phyloP scores from a whole-genome alignment of 225 moss, liverwort and hornwort species.

The Climacium dendroides region DNA sequence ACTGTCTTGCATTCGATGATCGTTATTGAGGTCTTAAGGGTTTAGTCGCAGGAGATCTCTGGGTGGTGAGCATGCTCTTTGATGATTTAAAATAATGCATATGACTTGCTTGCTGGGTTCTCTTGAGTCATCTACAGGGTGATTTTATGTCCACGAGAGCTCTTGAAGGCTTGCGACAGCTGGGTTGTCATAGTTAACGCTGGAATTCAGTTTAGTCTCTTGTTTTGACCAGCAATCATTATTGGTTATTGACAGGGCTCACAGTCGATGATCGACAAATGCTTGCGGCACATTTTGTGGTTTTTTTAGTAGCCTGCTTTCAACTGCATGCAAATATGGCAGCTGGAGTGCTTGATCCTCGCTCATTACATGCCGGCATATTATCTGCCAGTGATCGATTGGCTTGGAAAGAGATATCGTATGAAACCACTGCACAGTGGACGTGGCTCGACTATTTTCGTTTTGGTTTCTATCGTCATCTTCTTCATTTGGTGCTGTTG shows the following conservation, averaged over 20 bases:
- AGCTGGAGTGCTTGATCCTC: conserved; percentile 38
- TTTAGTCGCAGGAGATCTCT: neutral
- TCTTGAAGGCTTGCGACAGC: neutral
- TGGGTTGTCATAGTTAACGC: neutral
- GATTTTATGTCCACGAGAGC: neutral
- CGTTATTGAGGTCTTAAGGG: neutral
- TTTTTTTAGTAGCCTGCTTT: conserved; percentile 66
- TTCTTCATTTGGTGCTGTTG: conserved; percentile 83
- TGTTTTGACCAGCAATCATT: neutral
- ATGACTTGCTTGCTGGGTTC: neutral
- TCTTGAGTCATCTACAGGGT: neutral
- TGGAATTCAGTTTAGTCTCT: neutral
- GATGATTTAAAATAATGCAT: neutral
- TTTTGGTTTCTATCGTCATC: conserved; percentile 87
- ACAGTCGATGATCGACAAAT: conserved; percentile 87
- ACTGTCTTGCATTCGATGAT: neutral
- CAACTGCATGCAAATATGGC: conserved; percentile 84
- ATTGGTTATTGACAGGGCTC: conserved; percentile 40
- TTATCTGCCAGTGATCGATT: conserved; percentile 67
- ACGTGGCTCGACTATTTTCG: conserved; percentile 83
- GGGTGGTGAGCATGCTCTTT: neutral
- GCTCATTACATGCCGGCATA: conserved; percentile 42
- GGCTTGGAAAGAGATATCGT: conserved; percentile 93
- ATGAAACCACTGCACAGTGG: conserved; percentile 74
- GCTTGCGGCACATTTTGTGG: conserved; percentile 85